phyloP scores from a whole-genome alignment of 768 basidiomycete species.

The Pulveroboletus ravenelii region DNA sequence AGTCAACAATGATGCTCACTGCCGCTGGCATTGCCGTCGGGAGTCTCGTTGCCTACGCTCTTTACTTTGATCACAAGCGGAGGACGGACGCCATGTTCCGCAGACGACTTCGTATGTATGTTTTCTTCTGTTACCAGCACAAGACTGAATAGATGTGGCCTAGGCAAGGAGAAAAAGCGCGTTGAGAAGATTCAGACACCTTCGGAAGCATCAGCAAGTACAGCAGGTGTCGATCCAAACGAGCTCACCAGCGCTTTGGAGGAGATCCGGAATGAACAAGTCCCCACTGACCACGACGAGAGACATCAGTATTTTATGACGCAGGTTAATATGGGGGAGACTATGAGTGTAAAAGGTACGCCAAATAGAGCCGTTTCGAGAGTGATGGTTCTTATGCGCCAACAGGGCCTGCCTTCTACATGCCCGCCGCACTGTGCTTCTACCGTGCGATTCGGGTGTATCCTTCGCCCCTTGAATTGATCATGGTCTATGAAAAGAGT shows the following conservation, averaged over 20 bases:
- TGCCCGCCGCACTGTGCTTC: conserved; percentile 84
- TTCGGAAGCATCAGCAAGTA: conserved; percentile 27
- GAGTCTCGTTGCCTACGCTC: conserved; percentile 69
- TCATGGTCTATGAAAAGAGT: conserved; percentile 92
- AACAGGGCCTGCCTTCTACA: conserved; percentile 69
- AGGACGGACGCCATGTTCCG: conserved; percentile 85
- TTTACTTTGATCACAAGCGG: conserved; percentile 93
- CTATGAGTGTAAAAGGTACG: conserved; percentile 67
- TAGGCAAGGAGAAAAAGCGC: conserved; percentile 92
- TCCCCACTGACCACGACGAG: conserved; percentile 65
- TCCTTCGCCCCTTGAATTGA: conserved; percentile 89
- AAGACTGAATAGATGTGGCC: conserved; percentile 4
- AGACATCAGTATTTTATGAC: conserved; percentile 90
- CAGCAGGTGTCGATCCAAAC: conserved; percentile 38
- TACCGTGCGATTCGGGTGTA: conserved; percentile 93
- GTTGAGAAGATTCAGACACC: conserved; percentile 62
- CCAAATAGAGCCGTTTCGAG: neutral
- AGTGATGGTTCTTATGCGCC: conserved; percentile 1
- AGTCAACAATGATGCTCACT: conserved; percentile 38
- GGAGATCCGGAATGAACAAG: conserved; percentile 62
- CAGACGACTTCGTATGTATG: conserved; percentile 72
- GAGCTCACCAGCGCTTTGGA: conserved; percentile 62
- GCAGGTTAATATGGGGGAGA: conserved; percentile 85
- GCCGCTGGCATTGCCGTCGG: conserved; percentile 47
- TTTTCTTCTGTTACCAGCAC: neutral